Evolutionary conservation across 2,329 filamentous ascomycete genomes (phyloP).

Genomic region (Sclerotinia nivalis): DNA sequence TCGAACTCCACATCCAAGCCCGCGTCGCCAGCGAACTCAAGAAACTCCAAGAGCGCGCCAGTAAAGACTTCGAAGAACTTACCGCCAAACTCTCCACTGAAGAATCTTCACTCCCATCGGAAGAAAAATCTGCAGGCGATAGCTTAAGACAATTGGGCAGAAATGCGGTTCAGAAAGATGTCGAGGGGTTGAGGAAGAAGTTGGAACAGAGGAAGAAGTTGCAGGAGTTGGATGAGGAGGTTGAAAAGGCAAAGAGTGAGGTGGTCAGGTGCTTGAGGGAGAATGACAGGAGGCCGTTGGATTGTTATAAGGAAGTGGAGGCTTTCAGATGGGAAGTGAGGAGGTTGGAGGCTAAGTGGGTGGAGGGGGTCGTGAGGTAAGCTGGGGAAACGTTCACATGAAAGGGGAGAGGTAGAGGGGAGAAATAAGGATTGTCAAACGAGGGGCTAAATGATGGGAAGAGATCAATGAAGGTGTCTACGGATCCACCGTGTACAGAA

Average conservation of each 20-base stretch:
- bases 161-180: constrained; percentile 58
- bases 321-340: constrained; percentile 87
- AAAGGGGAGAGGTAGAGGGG: not conserved
- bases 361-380: constrained; percentile 70
- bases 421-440: not conserved
- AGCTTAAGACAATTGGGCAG: constrained; percentile 42
- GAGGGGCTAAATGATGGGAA: not conserved
- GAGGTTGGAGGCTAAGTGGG: constrained; percentile 81
- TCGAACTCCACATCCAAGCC: constrained; percentile 85
- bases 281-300: constrained; percentile 83
- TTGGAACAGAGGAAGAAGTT: constrained; percentile 65
- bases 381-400: not conserved
- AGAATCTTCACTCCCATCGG: constrained; percentile 22
- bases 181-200: constrained; percentile 58
- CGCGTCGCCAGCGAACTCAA: constrained; percentile 85
- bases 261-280: constrained; percentile 79
- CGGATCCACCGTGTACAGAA: constrained; percentile 23
- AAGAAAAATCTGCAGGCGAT: constrained; percentile 39
- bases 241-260: constrained; percentile 73
- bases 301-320: constrained; percentile 94
- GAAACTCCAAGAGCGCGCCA: constrained; percentile 71
- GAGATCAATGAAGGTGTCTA: not conserved
- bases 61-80: constrained; percentile 66
- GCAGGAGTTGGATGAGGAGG: constrained; percentile 67
- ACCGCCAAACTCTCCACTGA: constrained; percentile 60